Conservation (phyloP, 352 stramenopile genomes). For the Globisporangium iwayamae region DNA sequence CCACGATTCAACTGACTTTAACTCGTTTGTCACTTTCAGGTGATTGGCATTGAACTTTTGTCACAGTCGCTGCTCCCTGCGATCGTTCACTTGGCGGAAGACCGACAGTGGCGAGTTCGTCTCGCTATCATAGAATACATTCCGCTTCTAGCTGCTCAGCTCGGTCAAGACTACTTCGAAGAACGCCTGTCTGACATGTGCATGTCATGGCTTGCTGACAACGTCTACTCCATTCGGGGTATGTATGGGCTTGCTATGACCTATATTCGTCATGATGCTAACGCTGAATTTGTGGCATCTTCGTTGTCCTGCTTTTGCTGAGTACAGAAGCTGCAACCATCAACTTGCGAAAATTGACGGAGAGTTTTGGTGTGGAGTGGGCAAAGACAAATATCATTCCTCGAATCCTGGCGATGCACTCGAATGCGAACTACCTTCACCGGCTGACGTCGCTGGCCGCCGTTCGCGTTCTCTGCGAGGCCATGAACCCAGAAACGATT, state of each 20-base stretch:
- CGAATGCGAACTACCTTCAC: slow-evolving; percentile 93
- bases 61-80: slow-evolving; percentile 96
- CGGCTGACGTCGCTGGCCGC: slow-evolving; percentile 91
- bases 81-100: slow-evolving; percentile 97
- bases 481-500: slow-evolving; percentile 70
- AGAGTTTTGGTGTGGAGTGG: slow-evolving; percentile 96
- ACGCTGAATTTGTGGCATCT: neutral
- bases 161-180: slow-evolving; percentile 96
- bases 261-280: neutral
- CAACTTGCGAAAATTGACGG: slow-evolving; percentile 93
- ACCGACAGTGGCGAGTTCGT: slow-evolving; percentile 98
- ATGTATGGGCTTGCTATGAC: slow-evolving; percentile 18
- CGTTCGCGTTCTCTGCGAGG: slow-evolving; percentile 79
- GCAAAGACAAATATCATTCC: slow-evolving; percentile 91
- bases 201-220: slow-evolving; percentile 96
- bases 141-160: slow-evolving; percentile 93
- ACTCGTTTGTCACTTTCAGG: slow-evolving; percentile 26
- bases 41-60: slow-evolving; percentile 97
- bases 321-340: slow-evolving; percentile 88
- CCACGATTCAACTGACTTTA: neutral
- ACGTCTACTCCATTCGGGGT: slow-evolving; percentile 95
- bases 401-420: slow-evolving; percentile 92
- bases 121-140: slow-evolving; percentile 99
- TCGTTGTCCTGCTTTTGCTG: neutral
- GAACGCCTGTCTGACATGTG: slow-evolving; percentile 94